These are phyloP conservation scores for Botrytis fabae DNA, from an alignment of 2,329 filamentous ascomycete species.

Conservation along the genomic window DNA sequence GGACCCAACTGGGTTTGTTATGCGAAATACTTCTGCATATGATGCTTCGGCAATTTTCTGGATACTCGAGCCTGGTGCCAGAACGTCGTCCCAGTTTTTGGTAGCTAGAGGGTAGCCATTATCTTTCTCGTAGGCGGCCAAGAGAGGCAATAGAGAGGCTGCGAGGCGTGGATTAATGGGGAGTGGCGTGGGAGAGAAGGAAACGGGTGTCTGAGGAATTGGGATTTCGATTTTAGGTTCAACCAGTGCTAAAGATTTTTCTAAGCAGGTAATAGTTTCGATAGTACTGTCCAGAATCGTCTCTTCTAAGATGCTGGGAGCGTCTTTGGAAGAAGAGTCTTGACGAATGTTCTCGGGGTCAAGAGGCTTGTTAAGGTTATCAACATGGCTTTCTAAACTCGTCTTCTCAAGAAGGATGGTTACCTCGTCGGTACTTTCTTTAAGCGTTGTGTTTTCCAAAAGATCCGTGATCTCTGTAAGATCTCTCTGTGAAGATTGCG, in stretches of 20 bases:
- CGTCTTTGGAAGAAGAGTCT: background rate
- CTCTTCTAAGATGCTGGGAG: background rate
- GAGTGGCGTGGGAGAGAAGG: background rate
- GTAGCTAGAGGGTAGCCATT: slow-evolving; percentile 22
- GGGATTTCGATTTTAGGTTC: background rate
- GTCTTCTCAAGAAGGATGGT: background rate
- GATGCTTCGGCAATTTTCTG: slow-evolving; percentile 67
- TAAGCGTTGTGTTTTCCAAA: background rate
- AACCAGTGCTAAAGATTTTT: background rate
- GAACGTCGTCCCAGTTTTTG: slow-evolving; percentile 55
- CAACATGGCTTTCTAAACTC: background rate
- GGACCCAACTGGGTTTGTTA: slow-evolving; percentile 58
- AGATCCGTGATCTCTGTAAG: slow-evolving; percentile 8
- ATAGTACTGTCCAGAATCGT: background rate
- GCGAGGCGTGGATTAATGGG: slow-evolving; percentile 11
- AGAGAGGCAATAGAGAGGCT: slow-evolving; percentile 30
- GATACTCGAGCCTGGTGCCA: slow-evolving; percentile 53
- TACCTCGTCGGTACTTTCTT: background rate
- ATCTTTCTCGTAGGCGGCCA: slow-evolving; percentile 31
- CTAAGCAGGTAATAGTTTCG: background rate
- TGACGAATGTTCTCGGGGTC: background rate
- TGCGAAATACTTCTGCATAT: slow-evolving; percentile 65
- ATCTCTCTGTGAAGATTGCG: background rate
- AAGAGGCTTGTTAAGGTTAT: background rate
- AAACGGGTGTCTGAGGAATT: background rate